These are phyloP conservation scores for Penicillium argentinense DNA, from an alignment of 495 filamentous ascomycete species.

Conservation along the genomic window DNA sequence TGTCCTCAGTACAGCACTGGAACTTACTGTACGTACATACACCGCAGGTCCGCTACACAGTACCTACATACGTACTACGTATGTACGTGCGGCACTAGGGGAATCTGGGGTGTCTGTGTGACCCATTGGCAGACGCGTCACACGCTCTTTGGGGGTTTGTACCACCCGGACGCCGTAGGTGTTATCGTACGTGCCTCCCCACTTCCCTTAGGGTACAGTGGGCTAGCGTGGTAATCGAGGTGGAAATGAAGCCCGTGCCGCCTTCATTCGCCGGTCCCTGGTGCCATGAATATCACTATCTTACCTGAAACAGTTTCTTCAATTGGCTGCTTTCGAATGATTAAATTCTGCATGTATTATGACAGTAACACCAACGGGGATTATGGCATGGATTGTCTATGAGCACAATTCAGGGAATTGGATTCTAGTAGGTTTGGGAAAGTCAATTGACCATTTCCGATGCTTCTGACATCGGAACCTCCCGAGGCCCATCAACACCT, in stretches of 20 bases:
- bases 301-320: not conserved
- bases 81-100: not conserved
- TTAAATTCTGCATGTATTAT: too few relatives aligned
- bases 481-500: too few relatives aligned
- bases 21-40: too few relatives aligned
- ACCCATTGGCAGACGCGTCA: not conserved
- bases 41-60: not conserved
- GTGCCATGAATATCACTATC: conserved; percentile 2
- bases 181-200: not conserved
- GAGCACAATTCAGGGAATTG: too few relatives aligned
- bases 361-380: too few relatives aligned
- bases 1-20: too few relatives aligned
- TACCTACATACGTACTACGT: not conserved
- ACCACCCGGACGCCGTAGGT: not conserved
- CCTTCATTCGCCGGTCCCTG: not conserved
- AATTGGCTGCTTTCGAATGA: not conserved
- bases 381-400: too few relatives aligned
- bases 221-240: not conserved
- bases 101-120: not conserved
- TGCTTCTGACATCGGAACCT: too few relatives aligned
- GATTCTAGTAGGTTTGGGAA: too few relatives aligned
- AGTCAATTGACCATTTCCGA: too few relatives aligned
- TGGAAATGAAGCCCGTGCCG: conserved; percentile 1
- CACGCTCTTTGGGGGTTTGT: not conserved
- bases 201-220: too few relatives aligned